phyloP scores from a whole-genome alignment of 2,329 filamentous ascomycete genomes.

The Massarina eburnea region DNA sequence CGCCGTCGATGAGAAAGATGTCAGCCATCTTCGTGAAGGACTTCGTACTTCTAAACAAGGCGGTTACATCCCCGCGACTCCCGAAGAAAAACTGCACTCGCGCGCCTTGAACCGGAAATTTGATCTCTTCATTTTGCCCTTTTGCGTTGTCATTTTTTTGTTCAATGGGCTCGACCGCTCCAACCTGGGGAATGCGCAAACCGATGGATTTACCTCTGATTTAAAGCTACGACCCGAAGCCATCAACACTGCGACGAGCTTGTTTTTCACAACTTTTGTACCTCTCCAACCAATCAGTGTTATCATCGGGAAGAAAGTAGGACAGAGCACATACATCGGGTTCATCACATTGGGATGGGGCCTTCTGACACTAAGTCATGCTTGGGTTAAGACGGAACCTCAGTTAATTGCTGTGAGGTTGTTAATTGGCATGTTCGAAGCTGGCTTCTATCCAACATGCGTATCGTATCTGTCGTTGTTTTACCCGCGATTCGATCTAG shows the following conservation, averaged over 20 bases:
- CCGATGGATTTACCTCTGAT: constrained; percentile 26
- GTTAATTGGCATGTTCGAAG: constrained; percentile 50
- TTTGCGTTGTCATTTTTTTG: constrained; percentile 22
- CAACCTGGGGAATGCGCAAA: constrained; percentile 31
- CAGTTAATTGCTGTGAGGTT: constrained; percentile 24
- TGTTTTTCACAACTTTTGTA: constrained; percentile 30
- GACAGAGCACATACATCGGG: constrained; percentile 12
- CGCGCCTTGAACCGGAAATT: constrained; percentile 20
- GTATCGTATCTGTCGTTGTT: constrained; percentile 58
- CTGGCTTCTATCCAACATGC: constrained; percentile 57
- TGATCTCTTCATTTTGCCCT: constrained; percentile 23
- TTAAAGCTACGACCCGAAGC: constrained; percentile 22
- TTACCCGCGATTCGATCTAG: constrained; percentile 46
- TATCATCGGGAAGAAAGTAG: constrained; percentile 22
- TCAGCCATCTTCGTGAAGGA: constrained; percentile 4
- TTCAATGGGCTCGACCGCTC: constrained; percentile 27
- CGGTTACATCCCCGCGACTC: constrained; percentile 6
- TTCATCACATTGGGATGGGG: constrained; percentile 23
- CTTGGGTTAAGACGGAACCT: constrained; percentile 18
- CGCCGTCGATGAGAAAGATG: constrained; percentile 5
- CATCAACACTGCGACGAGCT: constrained; percentile 25
- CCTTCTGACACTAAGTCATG: constrained; percentile 23
- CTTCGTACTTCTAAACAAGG: constrained; percentile 8
- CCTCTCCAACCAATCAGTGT: constrained; percentile 24
- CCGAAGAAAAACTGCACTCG: constrained; percentile 4